Base-by-base conservation (phyloP, 1,284 basidiomycete species). In the Pseudozyma thailandica region DNA sequence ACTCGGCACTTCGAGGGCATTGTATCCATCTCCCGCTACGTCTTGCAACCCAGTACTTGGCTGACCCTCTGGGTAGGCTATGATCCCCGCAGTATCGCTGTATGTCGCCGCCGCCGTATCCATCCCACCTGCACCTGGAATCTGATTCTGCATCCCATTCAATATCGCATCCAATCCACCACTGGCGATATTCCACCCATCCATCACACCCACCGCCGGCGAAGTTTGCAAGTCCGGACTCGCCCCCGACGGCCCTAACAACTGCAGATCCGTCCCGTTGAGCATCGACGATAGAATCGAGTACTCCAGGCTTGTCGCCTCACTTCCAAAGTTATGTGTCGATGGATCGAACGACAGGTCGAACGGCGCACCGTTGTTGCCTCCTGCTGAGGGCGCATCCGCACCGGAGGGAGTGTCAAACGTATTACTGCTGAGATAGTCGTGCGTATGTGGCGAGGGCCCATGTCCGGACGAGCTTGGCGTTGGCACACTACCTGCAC, bases 221-320 rank as follows among this genome's bases (percentile, higher is more conserved):
- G 60, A 62, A 3, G 68, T 57, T 25, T 75, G 69, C 8, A 72
- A 58, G 26, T 78, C 76, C 0, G 76, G 76, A 43, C 74, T 76
- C 3, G 70, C 76, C 10, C 61, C 46, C n/a, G 57, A 52, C 4
- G 69, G 51, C 8, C 69, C 73, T 16, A 78, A 33, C 38, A 75
- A 43, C 2, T 56, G 48, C 26, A 74, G 57, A 38, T 82, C 81
- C 16, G 78, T 72, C 13, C 79, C 80, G 38, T 82, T 81, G 37
- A 95, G 86, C 83, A 95, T 94, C n/a, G 90, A 90, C 31, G 91
- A 92, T 7, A 95, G 87, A 64, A 94, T 93, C 45, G 91, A 92
- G 84, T 94, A 94, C 81, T 95, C 93, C 61, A 94, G 86, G 82
- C 93, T 93, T 15, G 92, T 92, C 16, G 91, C 91, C 82, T 93